Evolutionary conservation across 441 rosid species (phyloP).

Genomic region (Populus trichocarpa): DNA sequence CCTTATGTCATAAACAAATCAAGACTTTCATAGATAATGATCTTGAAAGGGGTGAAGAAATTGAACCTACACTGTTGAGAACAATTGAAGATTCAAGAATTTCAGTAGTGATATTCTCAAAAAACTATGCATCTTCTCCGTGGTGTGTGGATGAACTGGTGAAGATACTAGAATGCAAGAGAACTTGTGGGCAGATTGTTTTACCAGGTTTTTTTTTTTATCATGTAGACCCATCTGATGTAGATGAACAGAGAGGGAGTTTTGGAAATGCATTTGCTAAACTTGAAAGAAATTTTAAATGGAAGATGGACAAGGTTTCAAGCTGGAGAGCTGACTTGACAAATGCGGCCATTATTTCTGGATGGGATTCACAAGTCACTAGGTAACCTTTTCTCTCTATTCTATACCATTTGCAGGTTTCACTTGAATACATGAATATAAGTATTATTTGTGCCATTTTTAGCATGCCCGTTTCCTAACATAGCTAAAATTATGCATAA

Average conservation of each 20-base stretch:
- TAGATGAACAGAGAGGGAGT: too few relatives aligned
- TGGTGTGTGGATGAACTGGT: neutral
- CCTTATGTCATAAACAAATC: too few relatives aligned
- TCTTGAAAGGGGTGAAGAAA: too few relatives aligned
- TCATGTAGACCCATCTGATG: too few relatives aligned
- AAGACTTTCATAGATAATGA: too few relatives aligned
- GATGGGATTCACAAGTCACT: neutral
- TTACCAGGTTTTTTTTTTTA: neutral
- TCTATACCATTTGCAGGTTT: neutral
- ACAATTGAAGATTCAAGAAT: too few relatives aligned
- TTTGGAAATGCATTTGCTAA: too few relatives aligned
- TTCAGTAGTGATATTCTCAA: neutral
- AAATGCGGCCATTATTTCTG: neutral
- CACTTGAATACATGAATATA: neutral
- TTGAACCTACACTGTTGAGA: too few relatives aligned
- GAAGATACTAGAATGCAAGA: neutral
- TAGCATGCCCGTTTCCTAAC: too few relatives aligned
- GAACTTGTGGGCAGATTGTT: neutral
- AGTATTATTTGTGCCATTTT: too few relatives aligned
- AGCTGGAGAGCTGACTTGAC: neutral
- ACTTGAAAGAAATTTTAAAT: too few relatives aligned
- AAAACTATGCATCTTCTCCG: neutral
- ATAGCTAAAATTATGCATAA: too few relatives aligned
- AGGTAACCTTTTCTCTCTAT: neutral
- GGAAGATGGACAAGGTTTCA: neutral